Evolutionary conservation across 768 basidiomycete species (phyloP).

Genomic region (Psilocybe cyanescens): DNA sequence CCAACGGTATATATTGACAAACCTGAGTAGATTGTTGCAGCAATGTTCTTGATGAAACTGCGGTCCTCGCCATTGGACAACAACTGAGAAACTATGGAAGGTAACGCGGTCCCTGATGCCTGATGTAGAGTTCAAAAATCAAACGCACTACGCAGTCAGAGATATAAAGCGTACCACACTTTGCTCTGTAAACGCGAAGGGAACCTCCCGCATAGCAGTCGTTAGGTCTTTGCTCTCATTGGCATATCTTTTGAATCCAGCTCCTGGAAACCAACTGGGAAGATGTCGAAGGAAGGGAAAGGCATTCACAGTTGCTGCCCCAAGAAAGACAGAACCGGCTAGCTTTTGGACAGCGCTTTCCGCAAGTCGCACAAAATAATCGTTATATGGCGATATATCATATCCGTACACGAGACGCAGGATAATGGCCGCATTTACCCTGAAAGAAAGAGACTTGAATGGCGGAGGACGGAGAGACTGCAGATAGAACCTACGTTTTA

Average conservation of each 20-base stretch:
- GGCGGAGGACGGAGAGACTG: not conserved
- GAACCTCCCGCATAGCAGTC: not conserved
- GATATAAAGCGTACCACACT: constrained; percentile 5
- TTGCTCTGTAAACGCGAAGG: constrained; percentile 7
- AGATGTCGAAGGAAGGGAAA: constrained; percentile 17
- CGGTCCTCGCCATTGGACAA: constrained; percentile 11
- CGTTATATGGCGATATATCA: constrained; percentile 14
- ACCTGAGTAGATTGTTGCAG: constrained; percentile 16
- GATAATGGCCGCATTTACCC: constrained; percentile 14
- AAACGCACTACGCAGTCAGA: not conserved
- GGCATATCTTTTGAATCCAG: constrained; percentile 12
- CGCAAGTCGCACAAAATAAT: constrained; percentile 17
- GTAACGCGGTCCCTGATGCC: constrained; percentile 9
- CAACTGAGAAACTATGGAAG: constrained; percentile 9
- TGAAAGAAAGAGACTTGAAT: not conserved
- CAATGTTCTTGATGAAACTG: constrained; percentile 3
- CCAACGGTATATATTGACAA: not conserved
- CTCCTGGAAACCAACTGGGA: constrained; percentile 20
- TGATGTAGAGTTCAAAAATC: not conserved
- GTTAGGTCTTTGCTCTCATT: constrained; percentile 6
- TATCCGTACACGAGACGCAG: constrained; percentile 18
- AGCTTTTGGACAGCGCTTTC: constrained; percentile 9
- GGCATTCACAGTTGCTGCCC: constrained; percentile 14
- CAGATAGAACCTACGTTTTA: constrained; percentile 1
- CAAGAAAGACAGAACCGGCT: constrained; percentile 11